Base-by-base conservation (phyloP, 2,329 filamentous ascomycete genomes). In the Pleomassaria siparia region DNA sequence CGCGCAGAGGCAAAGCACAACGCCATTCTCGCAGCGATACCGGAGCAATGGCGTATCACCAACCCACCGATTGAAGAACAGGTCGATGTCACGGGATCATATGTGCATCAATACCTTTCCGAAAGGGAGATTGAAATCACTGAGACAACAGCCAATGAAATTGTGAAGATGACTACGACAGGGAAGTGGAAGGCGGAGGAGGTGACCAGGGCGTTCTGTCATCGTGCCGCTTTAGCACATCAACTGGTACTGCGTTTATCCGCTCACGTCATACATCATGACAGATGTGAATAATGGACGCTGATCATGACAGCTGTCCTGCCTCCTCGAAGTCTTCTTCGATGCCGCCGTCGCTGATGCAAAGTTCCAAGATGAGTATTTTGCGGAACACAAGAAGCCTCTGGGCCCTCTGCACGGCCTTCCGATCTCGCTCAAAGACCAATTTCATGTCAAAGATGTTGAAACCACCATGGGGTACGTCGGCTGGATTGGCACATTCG, bases 401-500 rank as follows among this genome's bases (percentile, higher is more conserved):
- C 54, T 72, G 1, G 76, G 76, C 1, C 69, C 72, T 1, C 63
- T 78, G 0, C 75, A 78, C 47, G 76, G 76, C 2, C 59, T 78
- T 1, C 76, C 76, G 6, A 59, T 78, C 15, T 73, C 68, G n/a
- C 54, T 78, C 15, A 78, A 78, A 48, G 76, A 78, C 43, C 75
- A 77, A 37, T 77, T 78, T 55, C 76, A 77, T 33, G 72, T 78
- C 51, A 73, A 72, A 35, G 72, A 62, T 30, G 72, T 76, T 2
- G 75, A 76, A 28, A 77, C 74, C 1, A 64, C 61, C 2, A 76
- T 86, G 82, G 83, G 82, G 7, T 86, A 85, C 53, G 73, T 85
- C 9, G 82, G 83, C 12, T 85, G 82, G 82, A 80, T 86, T 10
- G 79, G 76, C 5, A 85, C 80, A 0, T 85, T 84, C 55, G 72